Evolutionary conservation across 108 stramenopile genomes (phyloP), one percentile per base, ranked within the genome.

Genomic region (Cyclostephanos tholiformis): DNA sequence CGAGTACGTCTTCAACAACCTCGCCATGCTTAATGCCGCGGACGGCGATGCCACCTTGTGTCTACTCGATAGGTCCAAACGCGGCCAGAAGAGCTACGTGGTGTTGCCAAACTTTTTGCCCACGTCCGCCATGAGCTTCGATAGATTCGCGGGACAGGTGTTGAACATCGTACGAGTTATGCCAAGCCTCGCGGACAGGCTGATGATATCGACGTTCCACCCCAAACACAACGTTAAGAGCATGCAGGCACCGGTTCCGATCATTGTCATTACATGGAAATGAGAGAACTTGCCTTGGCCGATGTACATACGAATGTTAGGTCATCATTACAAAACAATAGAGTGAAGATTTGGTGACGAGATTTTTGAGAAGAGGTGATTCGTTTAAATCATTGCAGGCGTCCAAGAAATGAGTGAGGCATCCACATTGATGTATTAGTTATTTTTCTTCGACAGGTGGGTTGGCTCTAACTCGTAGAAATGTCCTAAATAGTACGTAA

Each of bases 1-100:
- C 63, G 93, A 94, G 76, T 94, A 84, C 71, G 78, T 90, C n/a
- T 91, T 91, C 67, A 82, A 81, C 66, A 94, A 87, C 75, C 64
- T 94, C 25, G 89, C 90, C 63, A 91, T 94, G 90, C 79, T 85
- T 39, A 35, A 73, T 39, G 71, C 29, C 14, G 38, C n/a, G 23
- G 58, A 70, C 7, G 61, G 17, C 5, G 61, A 39, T 2, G 0
- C 13, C 19, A 27, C 23, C 17, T 8, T 20, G 49, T 26, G 64
- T 0, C 23, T 43, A 3, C 44, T 26, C 13, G 46, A 67, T 6
- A 56, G 41, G 41, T 66, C 68, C 44, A 81, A 70, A 51, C 71
- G 65, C 57, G 72, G 75, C 3, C 63, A 67, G 46, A 79, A 83
- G 19, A 89, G 89, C 10, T 94, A 94, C 79, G 52, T 94, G 64